A percentile compares a stretch with the other conserved stretches of the same genome.
Conservation (phyloP, 1,139 yeast species). For the Yarrowia galli region DNA sequence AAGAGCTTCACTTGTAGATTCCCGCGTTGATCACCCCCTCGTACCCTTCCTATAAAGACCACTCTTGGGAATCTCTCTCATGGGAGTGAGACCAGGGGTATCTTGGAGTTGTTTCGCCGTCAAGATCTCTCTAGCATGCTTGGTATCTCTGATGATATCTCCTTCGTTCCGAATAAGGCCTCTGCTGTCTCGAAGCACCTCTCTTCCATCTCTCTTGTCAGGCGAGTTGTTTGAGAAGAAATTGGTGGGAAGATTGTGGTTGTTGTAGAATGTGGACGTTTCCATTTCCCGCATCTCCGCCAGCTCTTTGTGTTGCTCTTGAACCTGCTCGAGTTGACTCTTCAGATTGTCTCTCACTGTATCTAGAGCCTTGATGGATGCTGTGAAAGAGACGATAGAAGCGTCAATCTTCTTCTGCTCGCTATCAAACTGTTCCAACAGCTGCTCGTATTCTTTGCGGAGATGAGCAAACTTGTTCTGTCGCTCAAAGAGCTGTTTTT, state of each 20-base stretch:
- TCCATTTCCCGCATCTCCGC: neutral
- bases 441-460: neutral
- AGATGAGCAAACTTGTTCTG: conserved; percentile 16
- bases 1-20: too few species aligned
- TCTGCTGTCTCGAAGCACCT: neutral
- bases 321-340: neutral
- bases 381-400: neutral
- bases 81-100: neutral
- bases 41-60: neutral
- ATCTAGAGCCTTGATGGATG: neutral
- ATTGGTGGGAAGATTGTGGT: neutral
- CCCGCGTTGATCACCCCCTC: neutral
- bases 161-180: neutral
- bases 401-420: neutral
- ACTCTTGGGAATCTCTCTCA: neutral
- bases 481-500: conserved; percentile 1
- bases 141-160: conserved; percentile 2
- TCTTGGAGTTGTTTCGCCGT: neutral
- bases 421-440: neutral
- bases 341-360: neutral
- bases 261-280: neutral
- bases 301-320: neutral
- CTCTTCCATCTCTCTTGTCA: neutral
- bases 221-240: neutral
- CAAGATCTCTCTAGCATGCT: neutral